phyloP scores from a whole-genome alignment of 306 rosid species.

The Castanospermum australe region DNA sequence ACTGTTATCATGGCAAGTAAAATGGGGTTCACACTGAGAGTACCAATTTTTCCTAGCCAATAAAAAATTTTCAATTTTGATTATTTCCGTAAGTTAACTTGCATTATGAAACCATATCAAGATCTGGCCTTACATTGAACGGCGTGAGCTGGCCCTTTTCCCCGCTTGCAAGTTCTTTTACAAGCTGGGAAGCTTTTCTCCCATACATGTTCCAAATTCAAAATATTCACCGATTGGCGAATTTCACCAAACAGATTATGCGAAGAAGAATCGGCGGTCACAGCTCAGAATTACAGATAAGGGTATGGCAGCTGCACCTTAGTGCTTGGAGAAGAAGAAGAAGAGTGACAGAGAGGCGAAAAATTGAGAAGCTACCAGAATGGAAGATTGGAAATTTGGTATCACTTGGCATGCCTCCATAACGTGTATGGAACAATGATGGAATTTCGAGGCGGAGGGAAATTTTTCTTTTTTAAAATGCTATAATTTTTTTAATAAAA shows the following conservation, averaged over 20 bases:
- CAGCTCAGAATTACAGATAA: neutral
- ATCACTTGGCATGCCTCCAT: too few species aligned
- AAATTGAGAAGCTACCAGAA: neutral
- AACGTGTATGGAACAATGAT: too few species aligned
- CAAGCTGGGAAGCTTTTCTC: slow-evolving; percentile 70
- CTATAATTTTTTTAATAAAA: too few species aligned
- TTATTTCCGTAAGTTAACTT: neutral
- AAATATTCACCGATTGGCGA: neutral
- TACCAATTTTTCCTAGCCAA: neutral
- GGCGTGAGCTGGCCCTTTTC: slow-evolving; percentile 76
- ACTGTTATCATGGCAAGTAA: neutral
- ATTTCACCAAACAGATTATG: neutral
- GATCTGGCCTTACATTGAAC: slow-evolving; percentile 52
- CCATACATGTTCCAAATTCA: slow-evolving; percentile 61
- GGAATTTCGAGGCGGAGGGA: too few species aligned
- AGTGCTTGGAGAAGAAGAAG: neutral
- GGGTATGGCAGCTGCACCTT: neutral
- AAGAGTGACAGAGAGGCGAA: too few species aligned
- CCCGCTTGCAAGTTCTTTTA: slow-evolving; percentile 61
- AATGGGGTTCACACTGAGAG: neutral
- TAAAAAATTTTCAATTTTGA: neutral
- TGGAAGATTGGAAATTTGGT: neutral
- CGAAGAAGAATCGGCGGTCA: neutral
- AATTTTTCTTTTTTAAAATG: too few species aligned
- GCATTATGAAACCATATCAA: neutral